Conservation (phyloP, 768 basidiomycete species). For the Suillus luteus region DNA sequence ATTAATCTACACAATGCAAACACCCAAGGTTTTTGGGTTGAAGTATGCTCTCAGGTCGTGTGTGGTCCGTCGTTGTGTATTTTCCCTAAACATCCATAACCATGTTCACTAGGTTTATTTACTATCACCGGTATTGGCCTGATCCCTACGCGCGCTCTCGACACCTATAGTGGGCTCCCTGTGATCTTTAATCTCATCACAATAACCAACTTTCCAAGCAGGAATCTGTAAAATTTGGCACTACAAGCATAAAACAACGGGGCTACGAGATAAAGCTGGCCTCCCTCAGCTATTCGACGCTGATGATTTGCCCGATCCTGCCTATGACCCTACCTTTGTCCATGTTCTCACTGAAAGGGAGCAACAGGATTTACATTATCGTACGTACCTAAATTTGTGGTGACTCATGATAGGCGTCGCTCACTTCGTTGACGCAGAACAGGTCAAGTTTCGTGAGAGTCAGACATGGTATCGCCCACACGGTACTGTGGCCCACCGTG, state of each 20-base stretch:
- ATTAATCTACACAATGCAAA: slow-evolving; percentile 73
- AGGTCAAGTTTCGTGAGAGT: slow-evolving; percentile 64
- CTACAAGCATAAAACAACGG: slow-evolving; percentile 62
- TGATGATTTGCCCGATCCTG: slow-evolving; percentile 82
- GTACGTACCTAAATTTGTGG: slow-evolving; percentile 41
- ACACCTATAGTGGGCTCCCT: slow-evolving; percentile 64
- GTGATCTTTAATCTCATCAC: background rate
- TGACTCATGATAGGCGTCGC: slow-evolving; percentile 8
- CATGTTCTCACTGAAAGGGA: slow-evolving; percentile 69
- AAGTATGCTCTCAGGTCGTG: slow-evolving; percentile 72
- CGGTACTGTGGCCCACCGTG: slow-evolving; percentile 78
- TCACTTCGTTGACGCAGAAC: slow-evolving; percentile 44
- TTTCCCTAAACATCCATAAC: background rate
- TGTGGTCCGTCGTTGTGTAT: slow-evolving; percentile 52
- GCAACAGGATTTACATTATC: slow-evolving; percentile 63
- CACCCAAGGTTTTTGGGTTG: slow-evolving; percentile 80
- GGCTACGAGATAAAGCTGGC: slow-evolving; percentile 59
- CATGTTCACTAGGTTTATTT: slow-evolving; percentile 59
- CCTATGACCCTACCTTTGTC: slow-evolving; percentile 67
- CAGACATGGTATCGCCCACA: slow-evolving; percentile 90
- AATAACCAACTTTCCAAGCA: slow-evolving; percentile 26
- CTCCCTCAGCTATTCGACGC: slow-evolving; percentile 70
- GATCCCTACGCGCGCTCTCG: slow-evolving; percentile 72
- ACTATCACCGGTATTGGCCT: slow-evolving; percentile 80
- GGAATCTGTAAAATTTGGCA: slow-evolving; percentile 76